Percentiles rank a stretch among this genome's conserved stretches.
Evolutionary conservation across 2,329 filamentous ascomycete genomes (phyloP).

Genomic region (Fusarium stilboides): DNA sequence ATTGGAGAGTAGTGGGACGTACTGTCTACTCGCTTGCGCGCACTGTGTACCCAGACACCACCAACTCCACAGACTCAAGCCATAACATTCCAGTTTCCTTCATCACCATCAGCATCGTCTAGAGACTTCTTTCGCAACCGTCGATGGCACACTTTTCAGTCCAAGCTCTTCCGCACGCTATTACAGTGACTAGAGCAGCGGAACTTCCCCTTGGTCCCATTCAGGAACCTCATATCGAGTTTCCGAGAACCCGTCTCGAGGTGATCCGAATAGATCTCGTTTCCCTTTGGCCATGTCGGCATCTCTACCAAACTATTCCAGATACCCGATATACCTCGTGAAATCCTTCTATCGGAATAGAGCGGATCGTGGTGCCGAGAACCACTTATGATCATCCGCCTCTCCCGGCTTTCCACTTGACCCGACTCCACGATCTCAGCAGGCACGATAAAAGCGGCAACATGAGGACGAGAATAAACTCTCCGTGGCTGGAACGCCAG

Average conservation of each 20-base stretch:
- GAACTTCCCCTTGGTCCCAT: neutral
- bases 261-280: neutral
- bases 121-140: constrained; percentile 12
- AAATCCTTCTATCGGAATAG: neutral
- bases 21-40: neutral
- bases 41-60: fast-evolving
- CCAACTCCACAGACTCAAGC: constrained; percentile 1
- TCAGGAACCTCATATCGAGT: neutral
- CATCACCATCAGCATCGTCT: constrained; percentile 13
- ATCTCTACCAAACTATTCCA: neutral
- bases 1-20: too few relatives aligned
- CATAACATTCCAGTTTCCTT: constrained; percentile 36
- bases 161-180: neutral
- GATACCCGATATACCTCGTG: neutral
- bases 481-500: constrained; percentile 5
- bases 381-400: neutral
- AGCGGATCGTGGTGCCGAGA: neutral
- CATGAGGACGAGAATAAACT: constrained; percentile 4
- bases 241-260: neutral
- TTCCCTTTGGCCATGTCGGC: neutral
- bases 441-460: constrained; percentile 5
- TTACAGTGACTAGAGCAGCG: neutral
- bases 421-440: neutral
- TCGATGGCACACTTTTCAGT: constrained; percentile 4
- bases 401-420: neutral